Base-by-base conservation (phyloP, 1,284 basidiomycete genomes). In the Ganoderma multipileum region DNA sequence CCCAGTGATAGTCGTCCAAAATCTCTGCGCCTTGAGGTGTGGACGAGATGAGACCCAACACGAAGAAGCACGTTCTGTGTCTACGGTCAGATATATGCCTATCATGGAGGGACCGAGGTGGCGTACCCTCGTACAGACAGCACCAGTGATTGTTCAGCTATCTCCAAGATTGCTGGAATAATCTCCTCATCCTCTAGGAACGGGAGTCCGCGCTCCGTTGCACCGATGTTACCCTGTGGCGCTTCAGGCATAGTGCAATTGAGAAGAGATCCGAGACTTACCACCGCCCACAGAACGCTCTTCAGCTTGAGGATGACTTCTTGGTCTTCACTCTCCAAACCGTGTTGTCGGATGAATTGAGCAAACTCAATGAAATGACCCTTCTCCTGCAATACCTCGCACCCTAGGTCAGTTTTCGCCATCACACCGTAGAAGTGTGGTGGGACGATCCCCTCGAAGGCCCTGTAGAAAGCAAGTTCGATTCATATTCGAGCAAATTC, bases 391-490 rank as follows among this genome's bases (percentile, higher is more conserved):
- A 99, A 82, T 16, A 97, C 90, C 76, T 94, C 92, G 79, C 96
- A 97, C 0, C 98, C 98, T 65, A 97, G 91, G 62, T 93, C 92
- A 0, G 98, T 99, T 79, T 98, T 98, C 57, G 95, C 93, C 85
- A 99, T 94, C 79, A 99, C 96, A 28, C 97, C 97, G 75, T 99
- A 98, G 81, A 99, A 99, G 79, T 99, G 97, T 4, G 94, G 91
- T 1, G 98, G 98, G 1, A 96, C 93, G 2, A 91, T 90, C 16
- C 94, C 94, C 66, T 97, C 95, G 71, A 94, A 95, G n/a, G 86
- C 84, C 41, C 91, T 93, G 67, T 5, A 65, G 41, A 65, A 58
- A 3, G 23, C 12, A 26, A 47, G 18, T 26, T 39, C 30, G 39
- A 26, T 3, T 11, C 26, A 38, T 18, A 18, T 11, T 8, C 16